Percentiles rank a stretch among this genome's conserved stretches.
Evolutionary conservation across 148 eudicot genomes (phyloP).

Genomic region (Rhododendron vialii): DNA sequence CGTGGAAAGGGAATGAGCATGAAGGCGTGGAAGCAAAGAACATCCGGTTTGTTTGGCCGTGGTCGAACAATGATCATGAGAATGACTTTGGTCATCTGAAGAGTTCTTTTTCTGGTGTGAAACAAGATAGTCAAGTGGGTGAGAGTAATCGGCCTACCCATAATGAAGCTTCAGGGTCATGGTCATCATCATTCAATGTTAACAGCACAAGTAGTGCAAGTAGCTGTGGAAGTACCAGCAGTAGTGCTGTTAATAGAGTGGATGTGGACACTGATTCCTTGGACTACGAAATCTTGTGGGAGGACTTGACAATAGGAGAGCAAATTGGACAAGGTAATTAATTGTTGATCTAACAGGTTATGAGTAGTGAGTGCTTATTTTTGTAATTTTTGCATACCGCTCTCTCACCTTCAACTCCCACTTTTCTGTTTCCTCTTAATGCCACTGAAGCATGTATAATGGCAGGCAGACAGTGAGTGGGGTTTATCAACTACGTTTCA

Average conservation of each 20-base stretch:
- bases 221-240: conserved; percentile 84
- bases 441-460: neutral
- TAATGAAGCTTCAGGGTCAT: conserved; percentile 76
- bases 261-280: conserved; percentile 70
- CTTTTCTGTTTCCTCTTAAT: neutral
- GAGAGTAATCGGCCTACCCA: conserved; percentile 41
- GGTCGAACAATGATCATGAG: conserved; percentile 62
- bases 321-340: conserved; percentile 92
- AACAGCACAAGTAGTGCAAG: conserved; percentile 88
- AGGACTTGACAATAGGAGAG: conserved; percentile 90
- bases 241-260: conserved; percentile 66
- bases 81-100: conserved; percentile 26
- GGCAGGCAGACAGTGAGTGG: neutral
- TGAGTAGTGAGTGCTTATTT: neutral
- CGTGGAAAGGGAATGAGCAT: conserved; percentile 72
- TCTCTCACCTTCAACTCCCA: neutral
- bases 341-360: neutral
- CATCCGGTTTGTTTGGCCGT: conserved; percentile 57
- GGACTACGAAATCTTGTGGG: conserved; percentile 96
- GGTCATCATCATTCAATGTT: conserved; percentile 67
- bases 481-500: neutral
- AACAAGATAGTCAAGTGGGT: conserved; percentile 41
- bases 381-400: neutral
- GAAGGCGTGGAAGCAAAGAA: conserved; percentile 49
- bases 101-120: conserved; percentile 24